phyloP scores from a whole-genome alignment of 2,329 filamentous ascomycete genomes.

The Fusarium tricinctum region DNA sequence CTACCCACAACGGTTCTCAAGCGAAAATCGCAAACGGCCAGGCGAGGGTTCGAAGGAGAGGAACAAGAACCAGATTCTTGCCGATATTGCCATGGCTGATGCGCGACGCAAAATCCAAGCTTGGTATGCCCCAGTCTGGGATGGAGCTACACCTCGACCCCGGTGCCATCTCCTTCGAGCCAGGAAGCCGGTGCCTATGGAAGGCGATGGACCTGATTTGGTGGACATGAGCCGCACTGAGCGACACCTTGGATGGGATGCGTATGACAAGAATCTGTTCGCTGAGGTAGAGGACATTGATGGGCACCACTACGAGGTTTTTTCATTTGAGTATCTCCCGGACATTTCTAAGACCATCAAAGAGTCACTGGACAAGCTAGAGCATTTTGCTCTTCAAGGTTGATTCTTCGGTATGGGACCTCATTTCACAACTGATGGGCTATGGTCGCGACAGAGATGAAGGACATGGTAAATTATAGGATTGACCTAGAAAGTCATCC shows the following conservation, averaged over 20 bases:
- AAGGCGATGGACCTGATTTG: constrained; percentile 46
- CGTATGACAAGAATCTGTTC: constrained; percentile 62
- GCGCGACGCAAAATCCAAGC: constrained; percentile 57
- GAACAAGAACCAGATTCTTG: constrained; percentile 54
- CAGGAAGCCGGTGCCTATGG: constrained; percentile 56
- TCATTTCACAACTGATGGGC: neutral
- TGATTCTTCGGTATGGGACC: neutral
- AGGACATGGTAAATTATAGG: neutral
- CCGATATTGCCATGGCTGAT: constrained; percentile 59
- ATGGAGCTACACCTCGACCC: constrained; percentile 52
- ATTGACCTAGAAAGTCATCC: no score
- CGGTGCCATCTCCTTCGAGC: constrained; percentile 63
- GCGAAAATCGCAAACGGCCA: constrained; percentile 20
- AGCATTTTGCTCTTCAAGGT: constrained; percentile 13
- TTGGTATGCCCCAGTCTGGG: constrained; percentile 60
- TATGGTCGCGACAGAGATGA: no score
- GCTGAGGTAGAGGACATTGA: constrained; percentile 62
- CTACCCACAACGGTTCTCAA: constrained; percentile 51
- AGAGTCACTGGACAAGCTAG: constrained; percentile 37
- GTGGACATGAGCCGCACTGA: constrained; percentile 63
- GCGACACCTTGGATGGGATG: constrained; percentile 63
- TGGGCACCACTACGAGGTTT: constrained; percentile 67
- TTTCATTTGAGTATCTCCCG: constrained; percentile 51
- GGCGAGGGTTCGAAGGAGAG: constrained; percentile 47
- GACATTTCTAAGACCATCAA: constrained; percentile 50